Evolutionary conservation across 768 basidiomycete genomes (phyloP), one percentile per base, ranked within the genome.

Genomic region (Lactarius trivialis): DNA sequence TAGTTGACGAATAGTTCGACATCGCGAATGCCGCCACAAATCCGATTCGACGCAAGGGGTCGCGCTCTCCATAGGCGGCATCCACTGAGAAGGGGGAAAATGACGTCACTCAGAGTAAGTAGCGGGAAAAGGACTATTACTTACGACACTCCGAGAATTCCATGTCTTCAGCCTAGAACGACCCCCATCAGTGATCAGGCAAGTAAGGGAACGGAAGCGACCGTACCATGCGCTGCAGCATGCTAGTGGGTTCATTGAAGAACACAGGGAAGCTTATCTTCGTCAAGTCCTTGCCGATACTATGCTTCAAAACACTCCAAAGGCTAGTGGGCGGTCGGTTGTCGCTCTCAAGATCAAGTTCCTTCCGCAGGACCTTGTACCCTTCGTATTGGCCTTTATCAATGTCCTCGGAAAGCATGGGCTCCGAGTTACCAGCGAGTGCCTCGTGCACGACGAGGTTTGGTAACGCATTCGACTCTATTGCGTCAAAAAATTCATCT

Each of bases 401-500:
- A 28, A 80, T 50, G 17, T 66, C 64, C 62, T 74, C 65, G 50
- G 78, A 74, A 58, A 78, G 56, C 59, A 72, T 65, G 41, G 72
- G 33, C 48, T 70, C 70, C 58, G 69, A 70, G 52, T 79, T 80
- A 61, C 78, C 79, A 26, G 79, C 75, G n/a, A 92, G 78, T 14
- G 81, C 78, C 30, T 85, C 80, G 54, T 84, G 81, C 19, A 95
- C 79, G 30, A 88, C 74, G 17, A 95, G 77, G 68, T 88, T 91
- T 5, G 91, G 89, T 0, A 95, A 75, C 45, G 79, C 84, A 52
- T 88, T 88, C 17, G 85, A 74, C 70, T 98, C 95, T 69, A 98
- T 94, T 33, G 96, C 95, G 72, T 98, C 96, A 71, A 96, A 98
- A 74, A 98, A 98, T 73, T 98, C 94, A 74, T 98, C 96, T 70